Percentiles rank a stretch among this genome's conserved stretches.
These are phyloP conservation scores for Neostapfia colusana DNA, from an alignment of 176 grass and related monocot genomes.

Conservation along the genomic window DNA sequence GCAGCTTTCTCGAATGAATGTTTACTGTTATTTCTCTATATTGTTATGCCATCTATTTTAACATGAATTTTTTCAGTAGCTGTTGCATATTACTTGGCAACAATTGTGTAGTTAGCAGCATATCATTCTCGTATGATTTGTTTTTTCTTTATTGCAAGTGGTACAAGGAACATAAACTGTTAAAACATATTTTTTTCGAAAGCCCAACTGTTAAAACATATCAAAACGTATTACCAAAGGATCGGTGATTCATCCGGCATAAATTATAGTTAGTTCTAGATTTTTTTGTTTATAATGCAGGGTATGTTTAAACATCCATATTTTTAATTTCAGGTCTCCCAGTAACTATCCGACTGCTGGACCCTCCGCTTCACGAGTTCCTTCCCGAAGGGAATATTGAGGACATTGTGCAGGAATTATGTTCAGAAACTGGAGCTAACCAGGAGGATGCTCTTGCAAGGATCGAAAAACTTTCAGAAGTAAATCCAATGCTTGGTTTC, in stretches of 20 bases:
- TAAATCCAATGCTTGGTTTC: constrained; percentile 99
- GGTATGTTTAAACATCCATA: not conserved
- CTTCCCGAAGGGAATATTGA: constrained; percentile 85
- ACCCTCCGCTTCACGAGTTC: constrained; percentile 97
- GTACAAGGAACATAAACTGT: not conserved
- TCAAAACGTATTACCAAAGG: not conserved
- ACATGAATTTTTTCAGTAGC: not conserved
- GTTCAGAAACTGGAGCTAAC: constrained; percentile 65
- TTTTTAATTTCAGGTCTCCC: constrained; percentile 71
- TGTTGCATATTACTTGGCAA: not conserved
- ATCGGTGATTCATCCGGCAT: constrained; percentile 5
- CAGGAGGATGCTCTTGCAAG: constrained; percentile 84
- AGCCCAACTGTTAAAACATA: constrained; percentile 20
- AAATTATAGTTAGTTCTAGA: not conserved
- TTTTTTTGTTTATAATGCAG: not conserved
- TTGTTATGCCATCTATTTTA: not conserved
- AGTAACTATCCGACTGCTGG: constrained; percentile 83
- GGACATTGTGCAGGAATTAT: constrained; percentile 80
- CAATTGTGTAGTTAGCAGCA: not conserved
- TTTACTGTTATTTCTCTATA: constrained; percentile 6
- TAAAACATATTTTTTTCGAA: constrained; percentile 25
- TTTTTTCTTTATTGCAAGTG: not conserved
- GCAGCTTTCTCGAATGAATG: not conserved
- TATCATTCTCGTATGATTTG: constrained; percentile 2
- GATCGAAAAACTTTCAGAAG: constrained; percentile 95